Evolutionary conservation across 106 monocot genomes (phyloP), one percentile per base, ranked within the genome.

Genomic region (Apostasia ramifera): DNA sequence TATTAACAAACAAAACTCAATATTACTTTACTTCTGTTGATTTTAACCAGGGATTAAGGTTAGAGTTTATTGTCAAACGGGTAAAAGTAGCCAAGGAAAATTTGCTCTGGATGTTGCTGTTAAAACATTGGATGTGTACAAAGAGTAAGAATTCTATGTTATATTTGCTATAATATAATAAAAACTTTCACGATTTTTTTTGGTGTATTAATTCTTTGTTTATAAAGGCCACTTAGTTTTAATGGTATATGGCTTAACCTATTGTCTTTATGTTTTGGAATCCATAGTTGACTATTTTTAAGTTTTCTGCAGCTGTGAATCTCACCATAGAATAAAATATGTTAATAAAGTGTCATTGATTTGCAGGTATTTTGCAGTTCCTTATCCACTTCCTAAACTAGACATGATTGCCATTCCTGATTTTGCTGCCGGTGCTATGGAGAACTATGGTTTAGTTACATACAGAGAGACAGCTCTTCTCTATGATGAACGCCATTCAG

Each of bases 331-430:
- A 14, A 46, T 47, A 1, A 3, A 55, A n/a, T 13, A 10, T 0
- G 6, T 55, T 57, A n/a, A 26, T 71, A 41, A 61, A 38, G 67
- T 48, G 56, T 68, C 47, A 12, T 14, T 63, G 37, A 66, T 11
- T 42, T 44, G 7, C 74, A 94, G 94, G 50, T 97, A 97, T 68
- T 92, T 97, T 77, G 78, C 62, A 12, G 80, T 77, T 47, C 86
- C 92, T 40, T 97, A 97, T 70, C 67, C 89, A 44, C 89, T 97
- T 53, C 95, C 95, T 39, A 97, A 97, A 63, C 67, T 97, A 81
- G 95, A 97, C 77, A 97, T 97, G 95, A 75, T 97, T 57, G 95
- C 89, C 42, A 92, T 97, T 70, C 92, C 95, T 76, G 95, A 97
- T 87, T 97, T 97, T 88, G 75, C 92, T 80, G 80, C 86, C 74